Evolutionary conservation across 2,329 filamentous ascomycete genomes (phyloP).

Genomic region (Ceratocystis eucalypticola): DNA sequence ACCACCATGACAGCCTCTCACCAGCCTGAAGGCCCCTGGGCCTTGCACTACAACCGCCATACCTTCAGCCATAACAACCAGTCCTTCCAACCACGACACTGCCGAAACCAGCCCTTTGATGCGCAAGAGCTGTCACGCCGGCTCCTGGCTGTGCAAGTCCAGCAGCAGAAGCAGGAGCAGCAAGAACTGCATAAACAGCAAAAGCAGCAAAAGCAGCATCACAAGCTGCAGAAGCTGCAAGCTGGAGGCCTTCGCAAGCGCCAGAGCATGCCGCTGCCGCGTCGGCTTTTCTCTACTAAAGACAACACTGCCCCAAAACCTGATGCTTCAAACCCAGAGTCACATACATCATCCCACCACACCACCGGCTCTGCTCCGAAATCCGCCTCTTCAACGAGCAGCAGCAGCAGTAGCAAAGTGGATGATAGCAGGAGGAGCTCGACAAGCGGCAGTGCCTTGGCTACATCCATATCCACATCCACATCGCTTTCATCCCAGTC

Average conservation of each 20-base stretch:
- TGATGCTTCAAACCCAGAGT: not conserved
- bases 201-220: conserved; percentile 29
- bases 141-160: conserved; percentile 36
- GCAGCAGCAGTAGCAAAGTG: not conserved
- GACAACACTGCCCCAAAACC: conserved; percentile 19
- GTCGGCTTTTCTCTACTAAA: conserved; percentile 16
- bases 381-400: not conserved
- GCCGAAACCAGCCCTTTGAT: conserved; percentile 31
- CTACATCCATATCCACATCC: not conserved
- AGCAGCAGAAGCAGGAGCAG: conserved; percentile 30
- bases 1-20: conserved; percentile 14
- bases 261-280: conserved; percentile 10
- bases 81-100: conserved; percentile 21
- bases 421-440: not conserved
- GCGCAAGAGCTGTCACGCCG: conserved; percentile 42
- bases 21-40: not conserved
- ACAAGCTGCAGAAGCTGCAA: conserved; percentile 21
- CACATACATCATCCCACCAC: not conserved
- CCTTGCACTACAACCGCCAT: conserved; percentile 6
- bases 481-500: not conserved
- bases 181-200: not conserved
- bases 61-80: conserved; percentile 19
- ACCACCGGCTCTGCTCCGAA: not conserved
- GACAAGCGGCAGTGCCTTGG: not conserved
- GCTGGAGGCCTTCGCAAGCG: conserved; percentile 21